phyloP scores from a whole-genome alignment of 495 filamentous ascomycete genomes.

The Aspergillus ellipticus region DNA sequence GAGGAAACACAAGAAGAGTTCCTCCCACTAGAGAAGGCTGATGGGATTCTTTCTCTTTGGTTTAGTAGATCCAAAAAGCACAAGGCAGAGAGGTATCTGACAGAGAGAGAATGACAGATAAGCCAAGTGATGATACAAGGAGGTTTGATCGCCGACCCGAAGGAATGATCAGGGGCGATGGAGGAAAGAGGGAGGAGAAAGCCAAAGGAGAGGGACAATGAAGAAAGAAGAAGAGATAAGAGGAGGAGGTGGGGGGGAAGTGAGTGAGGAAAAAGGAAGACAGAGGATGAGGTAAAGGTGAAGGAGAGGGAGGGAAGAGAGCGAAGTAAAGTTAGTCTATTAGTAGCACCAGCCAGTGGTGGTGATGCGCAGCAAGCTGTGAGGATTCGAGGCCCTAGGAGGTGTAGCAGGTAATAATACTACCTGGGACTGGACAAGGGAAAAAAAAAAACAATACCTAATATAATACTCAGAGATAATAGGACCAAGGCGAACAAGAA shows the following conservation, averaged over 20 bases:
- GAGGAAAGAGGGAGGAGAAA: constrained; percentile 30
- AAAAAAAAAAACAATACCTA: constrained; percentile 7
- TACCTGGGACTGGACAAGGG: too few species aligned
- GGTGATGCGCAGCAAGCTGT: constrained; percentile 1
- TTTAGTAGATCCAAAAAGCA: constrained; percentile 11
- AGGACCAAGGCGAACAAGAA: not conserved
- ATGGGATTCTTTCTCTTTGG: not conserved
- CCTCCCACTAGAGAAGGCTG: not conserved
- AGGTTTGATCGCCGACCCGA: constrained; percentile 31
- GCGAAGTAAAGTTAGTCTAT: constrained; percentile 21
- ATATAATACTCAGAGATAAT: constrained; percentile 2
- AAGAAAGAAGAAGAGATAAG: constrained; percentile 19
- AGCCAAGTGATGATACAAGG: constrained; percentile 22
- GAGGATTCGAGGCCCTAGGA: not conserved
- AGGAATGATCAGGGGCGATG: constrained; percentile 40
- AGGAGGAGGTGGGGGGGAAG: constrained; percentile 31
- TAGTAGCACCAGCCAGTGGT: constrained; percentile 1
- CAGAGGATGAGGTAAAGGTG: constrained; percentile 20
- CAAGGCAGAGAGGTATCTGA: constrained; percentile 21
- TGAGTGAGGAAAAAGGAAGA: constrained; percentile 25
- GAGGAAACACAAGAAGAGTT: not conserved
- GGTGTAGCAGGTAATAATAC: not conserved
- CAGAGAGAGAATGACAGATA: constrained; percentile 43
- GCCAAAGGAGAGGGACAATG: constrained; percentile 19
- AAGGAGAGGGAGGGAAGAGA: constrained; percentile 24